Conservation (phyloP, 179 eudicot genomes). For the Dionaea muscipula region DNA sequence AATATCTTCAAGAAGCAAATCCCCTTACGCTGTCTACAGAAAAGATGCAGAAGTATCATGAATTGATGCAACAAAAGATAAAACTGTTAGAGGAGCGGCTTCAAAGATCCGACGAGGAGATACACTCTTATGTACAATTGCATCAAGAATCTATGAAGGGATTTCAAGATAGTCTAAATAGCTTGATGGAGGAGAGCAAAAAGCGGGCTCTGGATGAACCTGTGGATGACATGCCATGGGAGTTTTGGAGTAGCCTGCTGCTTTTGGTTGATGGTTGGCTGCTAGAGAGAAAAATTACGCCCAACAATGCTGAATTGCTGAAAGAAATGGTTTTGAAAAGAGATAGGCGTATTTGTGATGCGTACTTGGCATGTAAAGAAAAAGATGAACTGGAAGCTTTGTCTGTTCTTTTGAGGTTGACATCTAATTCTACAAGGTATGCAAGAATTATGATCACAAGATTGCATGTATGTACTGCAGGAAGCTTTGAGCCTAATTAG, state of each 20-base stretch:
- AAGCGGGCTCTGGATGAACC: slow-evolving; percentile 37
- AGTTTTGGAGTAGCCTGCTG: slow-evolving; percentile 83
- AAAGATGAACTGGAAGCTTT: slow-evolving; percentile 55
- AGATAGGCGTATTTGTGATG: slow-evolving; percentile 50
- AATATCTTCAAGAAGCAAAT: slow-evolving; percentile 62
- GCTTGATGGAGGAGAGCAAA: slow-evolving; percentile 58
- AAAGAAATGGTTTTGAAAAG: slow-evolving; percentile 85
- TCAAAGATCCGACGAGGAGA: slow-evolving; percentile 77
- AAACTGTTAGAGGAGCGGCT: slow-evolving; percentile 74
- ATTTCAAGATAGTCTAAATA: slow-evolving; percentile 64
- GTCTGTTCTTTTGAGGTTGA: slow-evolving; percentile 40
- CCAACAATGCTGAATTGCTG: slow-evolving; percentile 46
- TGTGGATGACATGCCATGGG: slow-evolving; percentile 68
- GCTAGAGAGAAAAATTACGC: slow-evolving; percentile 63
- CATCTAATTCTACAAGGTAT: slow-evolving; percentile 47
- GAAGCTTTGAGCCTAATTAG: not conserved
- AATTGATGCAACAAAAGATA: slow-evolving; percentile 67
- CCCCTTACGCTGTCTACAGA: slow-evolving; percentile 57
- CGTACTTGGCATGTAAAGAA: slow-evolving; percentile 52
- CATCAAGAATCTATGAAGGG: slow-evolving; percentile 84
- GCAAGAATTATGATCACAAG: slow-evolving; percentile 2
- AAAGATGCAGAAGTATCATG: slow-evolving; percentile 59
- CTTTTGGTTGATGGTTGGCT: slow-evolving; percentile 86
- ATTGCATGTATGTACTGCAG: not conserved
- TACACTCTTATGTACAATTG: slow-evolving; percentile 55